These are phyloP conservation scores for Xylaria bambusicola DNA, from an alignment of 495 filamentous ascomycete genomes.

Conservation along the genomic window DNA sequence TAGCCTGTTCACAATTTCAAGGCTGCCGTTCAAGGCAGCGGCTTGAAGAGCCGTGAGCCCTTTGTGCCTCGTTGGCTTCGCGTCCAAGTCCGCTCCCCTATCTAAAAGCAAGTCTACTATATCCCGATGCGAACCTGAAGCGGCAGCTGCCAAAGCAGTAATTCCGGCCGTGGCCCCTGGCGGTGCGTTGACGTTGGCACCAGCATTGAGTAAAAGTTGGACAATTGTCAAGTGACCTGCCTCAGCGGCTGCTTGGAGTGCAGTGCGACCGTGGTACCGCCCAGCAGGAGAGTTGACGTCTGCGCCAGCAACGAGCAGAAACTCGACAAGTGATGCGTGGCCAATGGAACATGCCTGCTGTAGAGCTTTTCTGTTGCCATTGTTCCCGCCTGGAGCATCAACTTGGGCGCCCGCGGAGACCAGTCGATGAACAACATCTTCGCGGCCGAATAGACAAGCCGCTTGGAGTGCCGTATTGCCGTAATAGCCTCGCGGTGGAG, in stretches of 20 bases:
- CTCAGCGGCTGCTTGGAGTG: slow-evolving; percentile 36
- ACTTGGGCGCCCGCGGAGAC: slow-evolving; percentile 30
- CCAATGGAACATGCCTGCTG: slow-evolving; percentile 33
- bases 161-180: slow-evolving; percentile 22
- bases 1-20: slow-evolving; percentile 26
- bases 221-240: slow-evolving; percentile 24
- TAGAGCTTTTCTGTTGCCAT: slow-evolving; percentile 32
- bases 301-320: slow-evolving; percentile 25
- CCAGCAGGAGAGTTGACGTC: slow-evolving; percentile 25
- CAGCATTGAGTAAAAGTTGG: slow-evolving; percentile 27
- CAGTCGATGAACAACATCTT: slow-evolving; percentile 28
- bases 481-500: slow-evolving; percentile 32
- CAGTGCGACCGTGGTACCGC: slow-evolving; percentile 31
- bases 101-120: slow-evolving; percentile 26
- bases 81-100: slow-evolving; percentile 27
- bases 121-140: slow-evolving; percentile 24
- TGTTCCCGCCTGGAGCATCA: slow-evolving; percentile 35
- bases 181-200: slow-evolving; percentile 33
- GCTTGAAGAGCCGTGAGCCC: slow-evolving; percentile 39
- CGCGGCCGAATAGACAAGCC: slow-evolving; percentile 34
- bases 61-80: slow-evolving; percentile 22
- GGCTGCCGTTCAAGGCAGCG: slow-evolving; percentile 27
- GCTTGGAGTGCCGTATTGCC: slow-evolving; percentile 39
- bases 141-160: slow-evolving; percentile 31
- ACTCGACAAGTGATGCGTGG: slow-evolving; percentile 26